Base-by-base conservation (phyloP, 2,329 filamentous ascomycete species). In the Alternaria arbusti region DNA sequence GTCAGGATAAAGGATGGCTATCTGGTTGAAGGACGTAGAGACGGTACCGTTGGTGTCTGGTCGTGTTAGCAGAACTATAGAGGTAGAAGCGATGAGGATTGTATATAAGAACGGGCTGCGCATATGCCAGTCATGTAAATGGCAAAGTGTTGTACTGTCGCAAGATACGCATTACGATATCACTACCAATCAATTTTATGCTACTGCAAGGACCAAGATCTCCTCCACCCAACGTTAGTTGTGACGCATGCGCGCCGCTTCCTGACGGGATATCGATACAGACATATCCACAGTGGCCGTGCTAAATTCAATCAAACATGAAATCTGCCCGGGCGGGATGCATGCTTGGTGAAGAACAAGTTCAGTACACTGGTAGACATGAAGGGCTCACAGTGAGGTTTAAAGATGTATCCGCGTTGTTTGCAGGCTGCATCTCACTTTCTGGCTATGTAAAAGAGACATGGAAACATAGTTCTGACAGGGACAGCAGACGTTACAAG, bases 1-100 rank as follows among this genome's bases (percentile, higher is more conserved):
- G 95, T 98, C 61, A 88, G 94, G 69, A 90, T 98, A 76, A 93
- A 93, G 81, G 96, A 99, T 74, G 96, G 96, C 1, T 99, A 97
- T 81, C 84, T 98, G 77, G 88, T 97, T 3, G 96, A 98, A 80
- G 96, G 96, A 40, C 88, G 96, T 68, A 89, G 87, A 73, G 93
- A 97, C 77, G 96, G 96, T 59, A 87, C 91, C 57, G 90, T 99
- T 28, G 96, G 94, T 43, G 91, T 97, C 54, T 99, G 96, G 96
- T 80, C 79, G 9, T 81, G 79, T 60, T 80, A 69, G 67, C 15
- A 17, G 5, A 13, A 17, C 1, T 9, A 47, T n/a, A 15, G 17
- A 45, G 45, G 28, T 30, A 56, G 30, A 32, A 22, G 23, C 17
- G 25, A 20, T 28, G 26, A 15, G 44, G 17, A 22, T 32, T 67